Conservation (phyloP, 2,329 filamentous ascomycete species). For the Alternaria infectoria region DNA sequence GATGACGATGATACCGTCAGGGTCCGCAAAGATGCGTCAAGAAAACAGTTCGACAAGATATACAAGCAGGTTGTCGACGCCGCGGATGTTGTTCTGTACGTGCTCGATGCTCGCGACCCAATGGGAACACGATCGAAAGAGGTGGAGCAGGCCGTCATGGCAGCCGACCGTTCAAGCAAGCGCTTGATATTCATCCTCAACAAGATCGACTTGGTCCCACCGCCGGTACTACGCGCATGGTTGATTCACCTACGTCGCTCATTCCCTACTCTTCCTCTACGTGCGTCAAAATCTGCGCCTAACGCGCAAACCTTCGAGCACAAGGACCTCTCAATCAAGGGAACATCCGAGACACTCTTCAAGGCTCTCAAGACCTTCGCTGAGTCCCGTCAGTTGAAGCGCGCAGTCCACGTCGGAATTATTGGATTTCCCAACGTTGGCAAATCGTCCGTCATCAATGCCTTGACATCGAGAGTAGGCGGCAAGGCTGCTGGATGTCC, state of each 20-base stretch:
- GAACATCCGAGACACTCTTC: constrained; percentile 83
- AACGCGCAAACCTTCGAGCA: constrained; percentile 94
- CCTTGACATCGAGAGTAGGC: constrained; percentile 78
- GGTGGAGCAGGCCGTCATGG: constrained; percentile 89
- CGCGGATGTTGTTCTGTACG: constrained; percentile 90
- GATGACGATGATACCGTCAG: constrained; percentile 46
- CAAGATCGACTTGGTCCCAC: constrained; percentile 92
- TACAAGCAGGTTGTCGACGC: constrained; percentile 92
- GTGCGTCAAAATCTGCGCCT: constrained; percentile 79
- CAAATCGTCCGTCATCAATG: constrained; percentile 96
- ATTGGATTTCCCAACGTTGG: constrained; percentile 97
- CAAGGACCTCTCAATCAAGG: constrained; percentile 84
- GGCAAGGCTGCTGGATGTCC: constrained; percentile 76
- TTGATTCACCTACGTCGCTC: constrained; percentile 82
- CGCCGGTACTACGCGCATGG: constrained; percentile 82
- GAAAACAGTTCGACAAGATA: constrained; percentile 91
- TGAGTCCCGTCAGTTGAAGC: constrained; percentile 81
- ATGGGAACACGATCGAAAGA: constrained; percentile 89
- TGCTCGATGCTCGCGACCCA: constrained; percentile 89
- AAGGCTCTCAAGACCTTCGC: constrained; percentile 89
- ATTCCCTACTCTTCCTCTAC: constrained; percentile 89
- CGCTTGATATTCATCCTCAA: constrained; percentile 89
- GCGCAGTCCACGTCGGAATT: constrained; percentile 87
- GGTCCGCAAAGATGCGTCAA: constrained; percentile 66
- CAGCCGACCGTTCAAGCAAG: constrained; percentile 82